Percentiles rank a stretch among this genome's conserved stretches.
These are phyloP conservation scores for Symbiotaphrina buchneri DNA, from an alignment of 495 filamentous ascomycete species.

Conservation along the genomic window DNA sequence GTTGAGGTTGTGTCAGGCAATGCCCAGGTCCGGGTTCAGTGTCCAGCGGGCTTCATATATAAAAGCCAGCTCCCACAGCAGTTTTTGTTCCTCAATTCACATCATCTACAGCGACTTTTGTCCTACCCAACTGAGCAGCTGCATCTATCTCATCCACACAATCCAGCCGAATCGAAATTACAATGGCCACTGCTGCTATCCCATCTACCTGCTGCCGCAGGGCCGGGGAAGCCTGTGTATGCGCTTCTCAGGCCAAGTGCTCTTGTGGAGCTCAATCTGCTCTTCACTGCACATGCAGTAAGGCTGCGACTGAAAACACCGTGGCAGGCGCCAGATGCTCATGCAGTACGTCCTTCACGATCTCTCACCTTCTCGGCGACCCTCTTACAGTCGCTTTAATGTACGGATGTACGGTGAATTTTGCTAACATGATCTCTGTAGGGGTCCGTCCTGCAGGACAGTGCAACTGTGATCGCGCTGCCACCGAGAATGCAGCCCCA, in stretches of 20 bases:
- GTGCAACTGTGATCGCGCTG: constrained; percentile 62
- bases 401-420: background rate
- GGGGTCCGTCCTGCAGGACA: constrained; percentile 49
- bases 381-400: background rate
- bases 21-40: too few species aligned
- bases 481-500: constrained; percentile 42
- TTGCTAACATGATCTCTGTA: constrained; percentile 9
- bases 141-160: too few species aligned
- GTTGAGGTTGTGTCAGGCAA: too few species aligned
- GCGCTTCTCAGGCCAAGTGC: constrained; percentile 47
- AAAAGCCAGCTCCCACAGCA: too few species aligned
- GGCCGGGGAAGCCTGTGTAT: constrained; percentile 30
- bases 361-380: background rate
- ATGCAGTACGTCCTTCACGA: constrained; percentile 34
- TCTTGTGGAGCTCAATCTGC: constrained; percentile 76
- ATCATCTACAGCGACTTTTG: too few species aligned
- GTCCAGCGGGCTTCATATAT: too few species aligned
- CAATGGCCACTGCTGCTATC: too few species aligned
- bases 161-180: too few species aligned
- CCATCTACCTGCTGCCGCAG: constrained; percentile 44
- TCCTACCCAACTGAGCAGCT: too few species aligned
- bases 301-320: constrained; percentile 51
- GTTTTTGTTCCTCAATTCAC: too few species aligned
- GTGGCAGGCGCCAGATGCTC: constrained; percentile 58
- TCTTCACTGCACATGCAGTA: constrained; percentile 68